Percentiles rank a stretch among this genome's conserved stretches.
These are phyloP conservation scores for Puccinia sorghi DNA, from an alignment of 1,284 basidiomycete genomes.

Conservation along the genomic window DNA sequence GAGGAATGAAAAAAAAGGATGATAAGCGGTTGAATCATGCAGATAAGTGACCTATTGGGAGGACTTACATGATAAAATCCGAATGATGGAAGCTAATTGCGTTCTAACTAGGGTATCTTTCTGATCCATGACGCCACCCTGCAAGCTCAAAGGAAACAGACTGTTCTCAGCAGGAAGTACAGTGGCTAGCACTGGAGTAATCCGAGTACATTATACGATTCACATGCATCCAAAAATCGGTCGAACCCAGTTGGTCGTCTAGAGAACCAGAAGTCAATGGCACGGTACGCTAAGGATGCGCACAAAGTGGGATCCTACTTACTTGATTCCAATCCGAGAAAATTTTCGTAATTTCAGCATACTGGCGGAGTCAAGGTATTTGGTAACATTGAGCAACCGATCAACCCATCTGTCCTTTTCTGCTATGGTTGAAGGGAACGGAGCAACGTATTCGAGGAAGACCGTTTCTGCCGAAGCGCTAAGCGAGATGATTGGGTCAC, in stretches of 20 bases:
- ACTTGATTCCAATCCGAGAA: conserved; percentile 33
- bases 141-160: not conserved
- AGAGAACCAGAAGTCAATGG: conserved; percentile 25
- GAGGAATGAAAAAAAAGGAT: conserved; percentile 57
- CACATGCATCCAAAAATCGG: conserved; percentile 69
- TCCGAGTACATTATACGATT: conserved; percentile 74
- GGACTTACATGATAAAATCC: conserved; percentile 14
- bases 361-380: conserved; percentile 19
- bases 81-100: conserved; percentile 39
- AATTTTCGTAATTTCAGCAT: conserved; percentile 36
- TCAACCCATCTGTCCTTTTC: conserved; percentile 44
- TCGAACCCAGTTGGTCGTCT: conserved; percentile 69
- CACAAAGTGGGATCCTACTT: conserved; percentile 64
- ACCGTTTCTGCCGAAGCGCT: conserved; percentile 68
- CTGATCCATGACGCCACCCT: conserved; percentile 41
- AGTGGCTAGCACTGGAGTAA: not conserved
- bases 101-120: conserved; percentile 29
- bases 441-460: conserved; percentile 74
- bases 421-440: conserved; percentile 64
- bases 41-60: not conserved
- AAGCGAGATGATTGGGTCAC: conserved; percentile 50
- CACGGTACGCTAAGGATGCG: conserved; percentile 60
- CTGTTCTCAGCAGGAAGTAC: not conserved
- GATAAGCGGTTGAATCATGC: not conserved
- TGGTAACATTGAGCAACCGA: conserved; percentile 27